Evolutionary conservation across 371 early-diverging fungal species (phyloP), one percentile per base, ranked within the genome.

Genomic region (Mucor lusitanicus): DNA sequence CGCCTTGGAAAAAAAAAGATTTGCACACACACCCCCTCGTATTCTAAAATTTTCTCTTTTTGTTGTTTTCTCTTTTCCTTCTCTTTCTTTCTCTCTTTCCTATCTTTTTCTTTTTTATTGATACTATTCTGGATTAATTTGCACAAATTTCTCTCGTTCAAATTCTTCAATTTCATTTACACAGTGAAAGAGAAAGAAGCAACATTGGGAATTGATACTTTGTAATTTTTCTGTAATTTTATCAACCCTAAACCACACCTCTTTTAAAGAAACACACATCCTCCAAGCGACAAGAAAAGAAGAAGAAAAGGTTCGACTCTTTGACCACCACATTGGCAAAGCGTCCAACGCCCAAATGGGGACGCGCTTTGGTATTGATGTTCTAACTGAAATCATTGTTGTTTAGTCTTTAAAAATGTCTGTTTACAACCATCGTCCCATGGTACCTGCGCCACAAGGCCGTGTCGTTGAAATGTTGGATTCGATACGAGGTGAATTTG

Each of bases 391-490:
- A 23, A 23, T 13, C 21, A 25, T 6, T 53, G 15, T 27, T 53
- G 5, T 23, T 2, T 53, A 27, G 13, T 27, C 13, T 13, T 53
- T 53, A 6, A 21, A 46, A 66, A 84, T 84, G 84, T 84, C 84
- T 57, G 84, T 93, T 61, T 94, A 93, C 79, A 93, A 91, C 75
- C 94, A 94, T 84, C 90, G 94, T 61, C 90, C 89, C 42, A 91
- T 94, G 92, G 89, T 91, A n/a, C 91, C 95, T 58, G 78, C 86
- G 44, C 80, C 88, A 61, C 82, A 88, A 62, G 84, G 66, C 67
- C 89, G 96, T 55, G 81, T 96, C 63, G 83, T 85, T 25, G 96
- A 96, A 75, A 87, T 95, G 72, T 76, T 96, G 60, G 97, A 97
- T 60, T 85, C 94, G 40, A 83, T 96, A 67, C 89, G 89, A 64